Evolutionary conservation across 345 rosid genomes (phyloP).

Genomic region (Melastoma malabathricum): DNA sequence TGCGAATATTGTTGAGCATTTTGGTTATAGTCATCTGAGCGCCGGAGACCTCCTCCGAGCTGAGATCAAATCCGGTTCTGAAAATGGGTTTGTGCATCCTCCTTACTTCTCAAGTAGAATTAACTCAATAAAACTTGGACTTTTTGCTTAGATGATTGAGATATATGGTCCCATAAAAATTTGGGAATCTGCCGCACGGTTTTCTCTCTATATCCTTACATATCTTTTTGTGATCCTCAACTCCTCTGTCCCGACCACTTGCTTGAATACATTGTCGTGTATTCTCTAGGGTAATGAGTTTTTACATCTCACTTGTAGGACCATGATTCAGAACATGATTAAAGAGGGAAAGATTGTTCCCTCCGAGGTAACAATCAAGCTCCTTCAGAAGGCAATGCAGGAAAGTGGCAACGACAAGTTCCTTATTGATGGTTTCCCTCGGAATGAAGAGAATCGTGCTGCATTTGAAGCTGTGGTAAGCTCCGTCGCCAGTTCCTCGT

Average conservation of each 20-base stretch:
- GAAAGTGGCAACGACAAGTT: constrained; percentile 47
- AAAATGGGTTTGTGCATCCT: constrained; percentile 39
- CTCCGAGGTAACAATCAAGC: constrained; percentile 72
- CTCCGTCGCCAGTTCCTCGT: not conserved
- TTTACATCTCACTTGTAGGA: constrained; percentile 20
- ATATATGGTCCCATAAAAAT: no score
- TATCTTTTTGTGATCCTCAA: no score
- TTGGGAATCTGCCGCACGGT: no score
- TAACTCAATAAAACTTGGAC: not conserved
- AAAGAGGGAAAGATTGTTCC: constrained; percentile 76
- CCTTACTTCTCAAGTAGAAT: not conserved
- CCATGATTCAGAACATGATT: constrained; percentile 53
- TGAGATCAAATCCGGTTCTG: constrained; percentile 61
- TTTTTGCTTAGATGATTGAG: not conserved
- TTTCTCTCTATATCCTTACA: no score
- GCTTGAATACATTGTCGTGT: no score
- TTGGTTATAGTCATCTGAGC: constrained; percentile 67
- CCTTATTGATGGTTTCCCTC: constrained; percentile 79
- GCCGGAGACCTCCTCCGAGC: constrained; percentile 80
- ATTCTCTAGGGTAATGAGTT: not conserved
- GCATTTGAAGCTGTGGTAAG: constrained; percentile 63
- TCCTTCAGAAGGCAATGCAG: constrained; percentile 56
- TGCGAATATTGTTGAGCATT: constrained; percentile 44
- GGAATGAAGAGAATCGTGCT: constrained; percentile 65
- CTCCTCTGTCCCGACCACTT: no score